Percentiles rank a stretch among this genome's conserved stretches.
phyloP scores from a whole-genome alignment of 345 rosid genomes.

The Garcia nutans region DNA sequence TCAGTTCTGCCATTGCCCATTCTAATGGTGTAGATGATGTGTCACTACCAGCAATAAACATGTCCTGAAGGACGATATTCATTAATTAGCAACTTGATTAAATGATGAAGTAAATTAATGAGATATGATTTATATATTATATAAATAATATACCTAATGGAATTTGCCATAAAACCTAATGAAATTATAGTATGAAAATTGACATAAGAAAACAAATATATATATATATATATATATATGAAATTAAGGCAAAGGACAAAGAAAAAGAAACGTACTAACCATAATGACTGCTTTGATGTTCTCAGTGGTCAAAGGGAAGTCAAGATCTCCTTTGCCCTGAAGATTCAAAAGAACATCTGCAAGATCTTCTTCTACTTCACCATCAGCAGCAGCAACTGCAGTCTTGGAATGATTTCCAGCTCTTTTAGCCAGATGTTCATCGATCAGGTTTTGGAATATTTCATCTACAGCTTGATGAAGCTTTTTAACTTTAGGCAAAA shows the following conservation, averaged over 20 bases:
- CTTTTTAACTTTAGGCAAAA: background rate
- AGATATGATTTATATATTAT: too few species aligned
- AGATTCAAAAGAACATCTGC: background rate
- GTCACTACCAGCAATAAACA: background rate
- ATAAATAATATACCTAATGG: too few species aligned
- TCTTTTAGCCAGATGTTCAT: background rate
- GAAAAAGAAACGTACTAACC: background rate
- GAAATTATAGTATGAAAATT: too few species aligned
- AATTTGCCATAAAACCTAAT: too few species aligned
- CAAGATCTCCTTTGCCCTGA: background rate
- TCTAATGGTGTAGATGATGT: background rate
- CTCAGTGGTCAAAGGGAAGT: background rate
- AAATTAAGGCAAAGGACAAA: too few species aligned
- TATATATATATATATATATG: too few species aligned
- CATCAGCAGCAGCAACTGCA: background rate
- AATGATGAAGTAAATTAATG: too few species aligned
- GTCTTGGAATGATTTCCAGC: background rate
- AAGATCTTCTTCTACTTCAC: conserved; percentile 4
- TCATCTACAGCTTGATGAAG: background rate
- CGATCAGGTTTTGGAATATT: background rate
- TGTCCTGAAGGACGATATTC: background rate
- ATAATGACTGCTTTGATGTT: conserved; percentile 2
- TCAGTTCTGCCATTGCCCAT: background rate
- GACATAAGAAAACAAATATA: too few species aligned
- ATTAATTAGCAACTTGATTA: too few species aligned